Percentiles rank a stretch among this genome's conserved stretches.
phyloP scores from a whole-genome alignment of 2,329 filamentous ascomycete genomes.

The Acephala macrosclerotiorum region DNA sequence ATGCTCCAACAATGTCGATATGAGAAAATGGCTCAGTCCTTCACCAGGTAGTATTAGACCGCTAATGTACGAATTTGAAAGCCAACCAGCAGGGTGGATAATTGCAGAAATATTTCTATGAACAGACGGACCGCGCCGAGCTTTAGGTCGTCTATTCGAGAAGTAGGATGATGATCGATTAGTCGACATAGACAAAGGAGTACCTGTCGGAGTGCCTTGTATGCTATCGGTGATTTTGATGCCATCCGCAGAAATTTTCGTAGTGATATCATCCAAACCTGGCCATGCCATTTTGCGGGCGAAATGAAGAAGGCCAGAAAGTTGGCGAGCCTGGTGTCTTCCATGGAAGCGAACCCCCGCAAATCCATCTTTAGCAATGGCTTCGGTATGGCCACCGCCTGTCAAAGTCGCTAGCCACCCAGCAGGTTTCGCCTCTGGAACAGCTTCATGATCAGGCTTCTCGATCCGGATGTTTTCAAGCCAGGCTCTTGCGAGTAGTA shows the following conservation, averaged over 20 bases:
- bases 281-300: slow-evolving; percentile 70
- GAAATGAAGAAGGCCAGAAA: slow-evolving; percentile 69
- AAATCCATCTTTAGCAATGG: slow-evolving; percentile 49
- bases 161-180: slow-evolving; percentile 44
- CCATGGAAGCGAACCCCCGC: slow-evolving; percentile 45
- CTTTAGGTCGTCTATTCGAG: slow-evolving; percentile 32
- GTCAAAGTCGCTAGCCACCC: slow-evolving; percentile 66
- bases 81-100: slow-evolving; percentile 67
- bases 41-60: slow-evolving; percentile 72
- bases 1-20: slow-evolving; percentile 70
- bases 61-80: slow-evolving; percentile 72
- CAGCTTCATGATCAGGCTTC: slow-evolving; percentile 47
- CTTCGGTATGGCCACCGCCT: slow-evolving; percentile 51
- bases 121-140: slow-evolving; percentile 35
- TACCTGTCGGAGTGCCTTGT: slow-evolving; percentile 37
- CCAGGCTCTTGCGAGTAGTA: slow-evolving; percentile 70
- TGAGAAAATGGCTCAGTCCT: slow-evolving; percentile 67
- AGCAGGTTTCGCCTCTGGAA: slow-evolving; percentile 42
- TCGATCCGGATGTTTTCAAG: slow-evolving; percentile 71
- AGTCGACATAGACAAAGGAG: slow-evolving; percentile 41
- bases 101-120: slow-evolving; percentile 60
- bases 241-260: slow-evolving; percentile 43
- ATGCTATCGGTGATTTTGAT: slow-evolving; percentile 38
- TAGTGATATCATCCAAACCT: slow-evolving; percentile 53
- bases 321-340: slow-evolving; percentile 63